Conservation (phyloP, 257 asterid genomes). For the Orobanche coerulescens region DNA sequence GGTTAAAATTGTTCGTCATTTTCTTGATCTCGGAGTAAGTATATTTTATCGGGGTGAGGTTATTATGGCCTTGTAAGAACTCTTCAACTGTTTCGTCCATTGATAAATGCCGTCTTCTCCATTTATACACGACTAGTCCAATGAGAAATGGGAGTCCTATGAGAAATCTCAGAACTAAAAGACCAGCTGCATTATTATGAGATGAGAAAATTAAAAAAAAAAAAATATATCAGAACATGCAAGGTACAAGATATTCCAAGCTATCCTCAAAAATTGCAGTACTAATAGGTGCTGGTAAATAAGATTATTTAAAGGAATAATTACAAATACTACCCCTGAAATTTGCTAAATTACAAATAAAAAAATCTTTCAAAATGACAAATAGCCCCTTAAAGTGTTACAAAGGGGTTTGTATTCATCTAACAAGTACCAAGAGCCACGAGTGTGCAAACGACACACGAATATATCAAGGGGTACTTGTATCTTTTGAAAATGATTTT, state of each 20-base stretch:
- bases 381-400: background rate
- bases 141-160: conserved; percentile 34
- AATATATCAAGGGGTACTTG: too few species aligned
- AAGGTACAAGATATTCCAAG: too few species aligned
- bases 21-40: conserved; percentile 40
- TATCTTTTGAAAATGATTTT: too few species aligned
- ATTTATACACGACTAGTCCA: conserved; percentile 28
- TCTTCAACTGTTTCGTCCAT: conserved; percentile 36
- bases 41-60: conserved; percentile 40
- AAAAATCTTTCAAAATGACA: background rate
- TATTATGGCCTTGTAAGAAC: conserved; percentile 34
- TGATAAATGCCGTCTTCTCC: conserved; percentile 35
- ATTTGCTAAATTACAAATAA: background rate
- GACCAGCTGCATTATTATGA: conserved; percentile 25
- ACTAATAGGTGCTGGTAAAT: too few species aligned
- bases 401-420: too few species aligned
- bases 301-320: too few species aligned
- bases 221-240: too few species aligned
- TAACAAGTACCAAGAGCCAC: too few species aligned
- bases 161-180: conserved; percentile 27
- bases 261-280: too few species aligned
- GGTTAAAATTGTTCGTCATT: conserved; percentile 40
- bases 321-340: background rate
- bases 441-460: too few species aligned
- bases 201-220: background rate